These are phyloP conservation scores for Euphorbia pulcherrima DNA, from an alignment of 345 rosid species.

Conservation along the genomic window DNA sequence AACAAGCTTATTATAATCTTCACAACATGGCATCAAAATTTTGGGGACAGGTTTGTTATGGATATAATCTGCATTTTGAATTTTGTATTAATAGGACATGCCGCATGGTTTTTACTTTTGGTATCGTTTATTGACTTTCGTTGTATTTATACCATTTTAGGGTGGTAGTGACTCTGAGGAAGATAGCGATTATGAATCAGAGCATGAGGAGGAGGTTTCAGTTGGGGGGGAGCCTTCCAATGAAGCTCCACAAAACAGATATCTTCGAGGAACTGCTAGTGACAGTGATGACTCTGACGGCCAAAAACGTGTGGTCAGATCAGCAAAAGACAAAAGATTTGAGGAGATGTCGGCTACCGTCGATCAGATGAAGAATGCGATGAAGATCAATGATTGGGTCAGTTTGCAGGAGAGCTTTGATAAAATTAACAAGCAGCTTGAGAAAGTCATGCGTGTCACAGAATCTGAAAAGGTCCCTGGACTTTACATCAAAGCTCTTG, in stretches of 20 bases:
- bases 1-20: neutral
- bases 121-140: neutral
- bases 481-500: slow-evolving; percentile 73
- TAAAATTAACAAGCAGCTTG: slow-evolving; percentile 88
- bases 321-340: slow-evolving; percentile 83
- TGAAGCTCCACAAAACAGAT: slow-evolving; percentile 37
- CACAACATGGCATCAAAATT: slow-evolving; percentile 55
- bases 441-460: slow-evolving; percentile 78
- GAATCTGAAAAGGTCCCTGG: slow-evolving; percentile 70
- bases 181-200: slow-evolving; percentile 34
- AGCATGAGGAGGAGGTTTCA: slow-evolving; percentile 7
- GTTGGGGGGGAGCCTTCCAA: slow-evolving; percentile 32
- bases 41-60: slow-evolving; percentile 57
- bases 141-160: slow-evolving; percentile 25
- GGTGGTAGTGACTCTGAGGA: slow-evolving; percentile 76
- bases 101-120: neutral
- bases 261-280: slow-evolving; percentile 49
- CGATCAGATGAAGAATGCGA: slow-evolving; percentile 87
- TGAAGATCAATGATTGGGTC: slow-evolving; percentile 97
- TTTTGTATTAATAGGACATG: neutral
- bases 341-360: slow-evolving; percentile 74
- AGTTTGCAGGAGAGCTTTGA: slow-evolving; percentile 81
- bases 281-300: slow-evolving; percentile 69
- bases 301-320: slow-evolving; percentile 68
- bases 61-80: neutral